Evolutionary conservation across 768 basidiomycete genomes (phyloP), one percentile per base, ranked within the genome.

Genomic region (Gelatoporia subvermispora): DNA sequence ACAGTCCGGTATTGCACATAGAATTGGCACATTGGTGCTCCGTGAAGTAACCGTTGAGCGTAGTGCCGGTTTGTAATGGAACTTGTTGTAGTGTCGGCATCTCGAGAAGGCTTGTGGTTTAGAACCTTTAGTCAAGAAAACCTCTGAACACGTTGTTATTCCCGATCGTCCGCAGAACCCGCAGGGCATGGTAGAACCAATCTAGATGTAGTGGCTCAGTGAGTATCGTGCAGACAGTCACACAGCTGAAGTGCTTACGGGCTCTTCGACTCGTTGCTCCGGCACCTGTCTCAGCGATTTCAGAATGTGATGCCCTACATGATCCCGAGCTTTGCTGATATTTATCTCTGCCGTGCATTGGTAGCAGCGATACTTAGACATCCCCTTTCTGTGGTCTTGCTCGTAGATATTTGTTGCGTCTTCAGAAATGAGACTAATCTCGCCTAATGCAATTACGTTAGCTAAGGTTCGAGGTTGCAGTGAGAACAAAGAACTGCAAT

Each of bases 11-110:
- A 66, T 41, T 1, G 17, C 7, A 41, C 66, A 68, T 17, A 41
- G 15, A 9, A 65, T 53, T 10, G 64, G 62, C 1, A 60, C 49
- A 53, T 68, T 68, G 23, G 66, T 68, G 43, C 57, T 64, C 13
- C 59, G 54, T 21, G 56, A 62, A 2, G 46, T 25, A 11, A 35
- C 34, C 3, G 54, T 58, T 9, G 60, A 52, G 25, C 50, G 56
- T 8, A 52, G 47, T 15, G 48, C 53, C 4, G 48, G 8, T 13
- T 20, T 13, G 39, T 62, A 58, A 3, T 16, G 34, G 42, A 60
- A 62, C 9, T 31, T 23, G 36, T 60, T 54, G 3, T 21, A 23
- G 17, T 49, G 40, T 20, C 31, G 15, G 44, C 60, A 59, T 2
- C 47, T 53, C 21, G 53, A 59, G 25, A 35, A 16, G 1, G 62